Evolutionary conservation across 805 yeast species (phyloP), one percentile per base, ranked within the genome.

Genomic region (Monosporozyma yasuniensis): DNA sequence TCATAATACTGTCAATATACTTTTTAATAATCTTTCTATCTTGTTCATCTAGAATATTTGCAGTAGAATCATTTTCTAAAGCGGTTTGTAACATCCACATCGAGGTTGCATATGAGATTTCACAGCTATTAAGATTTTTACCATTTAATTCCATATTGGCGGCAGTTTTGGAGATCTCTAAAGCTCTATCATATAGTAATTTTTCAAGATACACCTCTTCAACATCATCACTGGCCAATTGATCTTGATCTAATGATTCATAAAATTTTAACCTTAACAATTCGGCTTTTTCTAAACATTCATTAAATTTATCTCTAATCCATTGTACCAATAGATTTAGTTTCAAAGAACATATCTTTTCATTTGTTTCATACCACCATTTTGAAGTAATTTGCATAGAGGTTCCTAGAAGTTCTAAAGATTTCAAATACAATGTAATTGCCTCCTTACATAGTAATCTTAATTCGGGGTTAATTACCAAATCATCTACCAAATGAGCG

Each of bases 31-130:
- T 83, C 42, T 74, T 77, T 47, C 71, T 71, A 65, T 91, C 98
- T 46, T 83, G 87, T 4, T 72, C 76, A 60, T 87, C 95, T 51
- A 90, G 71, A 22, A 68, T 72, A 64, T 88, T 96, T 44, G 81
- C 87, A 5, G 70, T 75, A 51, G 87, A 70, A 28, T 67, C 71
- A 34, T 69, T 66, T 52, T 84, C 91, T 48, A 89, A 67, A 25
- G 91, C 71, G 0, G 96, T 88, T 62, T 88, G 95, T 60, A 91
- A 72, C 96, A 91, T 88, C 97, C 97, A 91, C 47, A 91, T 79
- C 0, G 96, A 83, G 0, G 96, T 87, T 3, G 95, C 87, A 64
- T 91, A 91, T 8, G 91, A 85, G 51, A 86, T 68, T 66, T 90
- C 96, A 67, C 97, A 90, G 60, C 84, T 89, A 34, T 61, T 60